A percentile compares a stretch with the other conserved stretches of the same genome.
These are phyloP conservation scores for Rugosomyces carneus DNA, from an alignment of 1,284 basidiomycete genomes.

Conservation along the genomic window DNA sequence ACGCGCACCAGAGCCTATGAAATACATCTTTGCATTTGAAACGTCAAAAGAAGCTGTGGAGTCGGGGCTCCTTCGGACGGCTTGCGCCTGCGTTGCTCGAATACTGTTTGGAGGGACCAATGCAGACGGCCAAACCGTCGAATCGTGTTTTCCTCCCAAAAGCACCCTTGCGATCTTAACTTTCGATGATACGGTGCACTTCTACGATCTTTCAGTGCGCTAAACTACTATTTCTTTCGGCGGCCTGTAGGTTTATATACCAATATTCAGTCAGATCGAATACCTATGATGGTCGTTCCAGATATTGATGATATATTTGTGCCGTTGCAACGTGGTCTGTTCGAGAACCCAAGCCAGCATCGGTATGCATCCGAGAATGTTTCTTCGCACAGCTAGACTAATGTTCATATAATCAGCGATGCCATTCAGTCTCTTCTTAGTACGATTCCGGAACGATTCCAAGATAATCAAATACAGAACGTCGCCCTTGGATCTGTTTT, in stretches of 20 bases:
- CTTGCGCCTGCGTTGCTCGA: conserved; percentile 62
- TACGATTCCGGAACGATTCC: conserved; percentile 63
- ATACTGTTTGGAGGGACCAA: conserved; percentile 61
- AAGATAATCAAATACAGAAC: conserved; percentile 41
- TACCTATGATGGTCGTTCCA: conserved; percentile 79
- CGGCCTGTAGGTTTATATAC: conserved; percentile 20
- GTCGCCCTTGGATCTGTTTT: conserved; percentile 81
- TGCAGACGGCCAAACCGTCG: conserved; percentile 34
- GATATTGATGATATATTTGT: conserved; percentile 92
- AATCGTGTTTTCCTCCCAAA: conserved; percentile 47
- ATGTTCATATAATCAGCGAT: conserved; percentile 31
- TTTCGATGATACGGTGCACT: conserved; percentile 81
- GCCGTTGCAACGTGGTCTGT: conserved; percentile 72
- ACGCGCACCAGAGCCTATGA: conserved; percentile 64
- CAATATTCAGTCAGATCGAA: conserved; percentile 46
- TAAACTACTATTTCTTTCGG: conserved; percentile 8
- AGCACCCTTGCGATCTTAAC: conserved; percentile 77
- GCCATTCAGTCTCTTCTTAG: conserved; percentile 62
- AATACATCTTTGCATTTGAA: conserved; percentile 88
- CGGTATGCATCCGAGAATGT: conserved; percentile 39
- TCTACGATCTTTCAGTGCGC: conserved; percentile 86
- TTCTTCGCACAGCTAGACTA: conserved; percentile 11
- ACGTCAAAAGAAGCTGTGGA: conserved; percentile 70
- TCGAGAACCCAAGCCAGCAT: conserved; percentile 73
- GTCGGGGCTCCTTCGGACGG: conserved; percentile 70